phyloP scores from a whole-genome alignment of 306 rosid species.

The Oemleria cerasiformis region DNA sequence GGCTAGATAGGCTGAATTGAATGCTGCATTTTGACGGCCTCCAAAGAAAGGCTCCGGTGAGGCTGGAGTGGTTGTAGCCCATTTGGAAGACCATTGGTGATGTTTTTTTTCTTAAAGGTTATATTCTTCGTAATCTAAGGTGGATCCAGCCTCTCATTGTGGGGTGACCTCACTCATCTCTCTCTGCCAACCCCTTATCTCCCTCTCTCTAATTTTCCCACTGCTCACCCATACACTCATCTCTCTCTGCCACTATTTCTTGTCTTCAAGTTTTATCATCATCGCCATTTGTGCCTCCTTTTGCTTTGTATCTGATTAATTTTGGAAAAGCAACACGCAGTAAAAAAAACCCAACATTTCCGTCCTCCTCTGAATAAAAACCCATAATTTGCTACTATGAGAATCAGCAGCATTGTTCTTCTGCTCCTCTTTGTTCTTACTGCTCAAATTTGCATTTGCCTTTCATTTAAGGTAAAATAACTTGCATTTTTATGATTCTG shows the following conservation, averaged over 20 bases:
- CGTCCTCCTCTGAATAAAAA: not conserved
- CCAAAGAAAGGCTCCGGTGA: no score
- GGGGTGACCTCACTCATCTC: no score
- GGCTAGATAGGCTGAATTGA: no score
- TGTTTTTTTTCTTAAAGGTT: no score
- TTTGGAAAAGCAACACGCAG: not conserved
- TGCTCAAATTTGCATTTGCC: constrained; percentile 42
- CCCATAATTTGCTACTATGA: constrained; percentile 18
- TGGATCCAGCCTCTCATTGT: no score
- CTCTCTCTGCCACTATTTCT: constrained; percentile 1
- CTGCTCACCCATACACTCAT: constrained; percentile 11
- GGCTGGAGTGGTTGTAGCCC: no score
- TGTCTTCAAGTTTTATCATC: constrained; percentile 18
- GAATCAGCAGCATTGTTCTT: constrained; percentile 14
- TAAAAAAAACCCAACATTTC: not conserved
- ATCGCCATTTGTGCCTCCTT: constrained; percentile 9
- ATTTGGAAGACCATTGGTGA: no score
- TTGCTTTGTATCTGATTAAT: constrained; percentile 7
- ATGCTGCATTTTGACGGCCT: no score
- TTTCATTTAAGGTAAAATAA: constrained; percentile 54
- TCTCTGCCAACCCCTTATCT: not conserved
- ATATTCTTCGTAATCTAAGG: no score
- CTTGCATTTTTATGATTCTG: not conserved
- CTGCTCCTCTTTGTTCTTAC: constrained; percentile 43
- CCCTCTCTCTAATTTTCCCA: not conserved